These are phyloP conservation scores for Termitomyces sp. DNA, from an alignment of 768 basidiomycete genomes.

Conservation along the genomic window DNA sequence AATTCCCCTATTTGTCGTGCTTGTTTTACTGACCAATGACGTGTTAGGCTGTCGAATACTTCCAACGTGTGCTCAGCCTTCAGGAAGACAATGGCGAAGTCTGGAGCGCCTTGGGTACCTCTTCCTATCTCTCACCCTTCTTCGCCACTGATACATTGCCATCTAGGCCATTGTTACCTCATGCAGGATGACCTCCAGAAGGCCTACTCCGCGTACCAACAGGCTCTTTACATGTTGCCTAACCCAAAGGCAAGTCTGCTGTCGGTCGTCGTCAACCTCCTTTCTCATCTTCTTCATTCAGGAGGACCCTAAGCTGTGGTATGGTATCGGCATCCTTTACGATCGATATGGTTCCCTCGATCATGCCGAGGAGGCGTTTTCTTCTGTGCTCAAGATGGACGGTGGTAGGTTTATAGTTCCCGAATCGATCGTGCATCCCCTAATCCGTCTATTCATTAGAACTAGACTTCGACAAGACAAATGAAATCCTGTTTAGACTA, in stretches of 20 bases:
- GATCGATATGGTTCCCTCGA: slow-evolving; percentile 98
- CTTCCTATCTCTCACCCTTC: slow-evolving; percentile 19
- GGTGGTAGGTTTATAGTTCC: slow-evolving; percentile 64
- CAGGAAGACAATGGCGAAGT: slow-evolving; percentile 98
- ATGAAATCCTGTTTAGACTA: slow-evolving; percentile 96
- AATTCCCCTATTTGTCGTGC: slow-evolving; percentile 22
- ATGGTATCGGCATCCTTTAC: slow-evolving; percentile 98
- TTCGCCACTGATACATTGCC: slow-evolving; percentile 18
- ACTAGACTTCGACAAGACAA: slow-evolving; percentile 95
- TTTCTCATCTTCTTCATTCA: slow-evolving; percentile 23
- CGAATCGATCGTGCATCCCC: slow-evolving; percentile 9
- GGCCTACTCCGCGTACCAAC: slow-evolving; percentile 98
- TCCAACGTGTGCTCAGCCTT: slow-evolving; percentile 86
- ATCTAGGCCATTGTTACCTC: slow-evolving; percentile 89
- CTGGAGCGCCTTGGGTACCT: slow-evolving; percentile 90
- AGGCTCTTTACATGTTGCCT: slow-evolving; percentile 92
- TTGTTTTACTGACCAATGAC: slow-evolving; percentile 31
- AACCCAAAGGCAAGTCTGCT: slow-evolving; percentile 77
- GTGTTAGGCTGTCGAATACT: slow-evolving; percentile 91
- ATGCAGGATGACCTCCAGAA: slow-evolving; percentile 99
- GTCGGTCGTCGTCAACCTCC: slow-evolving; percentile 12
- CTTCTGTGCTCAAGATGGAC: slow-evolving; percentile 95
- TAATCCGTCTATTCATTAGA: slow-evolving; percentile 31
- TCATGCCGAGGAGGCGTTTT: slow-evolving; percentile 98
- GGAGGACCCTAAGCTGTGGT: slow-evolving; percentile 99